Evolutionary conservation across 306 rosid species (phyloP).

Genomic region (Carpinus viminea): DNA sequence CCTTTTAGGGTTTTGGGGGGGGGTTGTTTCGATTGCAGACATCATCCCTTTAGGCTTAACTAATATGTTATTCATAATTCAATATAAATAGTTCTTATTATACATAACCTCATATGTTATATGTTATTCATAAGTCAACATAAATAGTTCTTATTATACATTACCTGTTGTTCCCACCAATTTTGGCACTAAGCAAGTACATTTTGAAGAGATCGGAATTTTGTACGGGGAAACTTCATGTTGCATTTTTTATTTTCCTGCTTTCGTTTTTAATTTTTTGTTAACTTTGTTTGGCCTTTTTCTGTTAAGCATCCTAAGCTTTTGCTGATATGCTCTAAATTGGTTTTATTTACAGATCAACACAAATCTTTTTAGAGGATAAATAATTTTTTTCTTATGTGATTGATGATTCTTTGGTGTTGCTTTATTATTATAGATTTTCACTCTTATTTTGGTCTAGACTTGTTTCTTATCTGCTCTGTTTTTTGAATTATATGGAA

Average conservation of each 20-base stretch:
- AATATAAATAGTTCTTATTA: not conserved
- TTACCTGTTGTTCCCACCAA: too few relatives aligned
- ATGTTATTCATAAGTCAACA: too few relatives aligned
- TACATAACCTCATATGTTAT: not conserved
- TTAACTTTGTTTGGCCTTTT: not conserved
- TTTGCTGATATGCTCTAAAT: not conserved
- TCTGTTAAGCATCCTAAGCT: not conserved
- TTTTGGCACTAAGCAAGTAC: too few relatives aligned
- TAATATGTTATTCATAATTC: not conserved
- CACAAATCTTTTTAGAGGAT: not conserved
- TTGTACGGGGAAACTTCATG: not conserved
- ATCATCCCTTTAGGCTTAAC: not conserved
- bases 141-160: too few relatives aligned
- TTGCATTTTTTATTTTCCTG: not conserved
- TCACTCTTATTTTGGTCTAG: conserved; percentile 18
- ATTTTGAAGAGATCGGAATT: too few relatives aligned
- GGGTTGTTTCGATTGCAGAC: not conserved
- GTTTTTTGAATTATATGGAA: conserved; percentile 32
- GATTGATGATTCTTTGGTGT: not conserved
- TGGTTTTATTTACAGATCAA: not conserved
- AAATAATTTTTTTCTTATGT: not conserved
- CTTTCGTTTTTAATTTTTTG: too few relatives aligned
- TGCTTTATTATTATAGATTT: conserved; percentile 20
- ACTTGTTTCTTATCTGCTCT: conserved; percentile 24
- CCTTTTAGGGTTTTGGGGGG: not conserved